phyloP scores from a whole-genome alignment of 495 filamentous ascomycete species.

The Cetradonia linearis region DNA sequence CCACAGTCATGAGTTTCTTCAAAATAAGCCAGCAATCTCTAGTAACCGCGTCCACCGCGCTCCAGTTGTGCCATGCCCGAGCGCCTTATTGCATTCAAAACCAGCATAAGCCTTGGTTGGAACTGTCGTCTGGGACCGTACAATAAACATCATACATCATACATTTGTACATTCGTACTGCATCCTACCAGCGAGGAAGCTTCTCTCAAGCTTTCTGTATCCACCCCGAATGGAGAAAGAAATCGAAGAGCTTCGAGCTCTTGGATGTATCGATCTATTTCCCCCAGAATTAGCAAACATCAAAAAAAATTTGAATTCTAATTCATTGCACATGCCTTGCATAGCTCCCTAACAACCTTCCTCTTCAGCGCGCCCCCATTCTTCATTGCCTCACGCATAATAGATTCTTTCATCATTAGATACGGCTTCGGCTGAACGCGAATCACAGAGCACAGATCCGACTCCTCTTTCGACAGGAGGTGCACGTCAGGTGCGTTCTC shows the following conservation, averaged over 20 bases:
- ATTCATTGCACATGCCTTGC: constrained; percentile 39
- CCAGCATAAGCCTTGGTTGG: too few relatives aligned
- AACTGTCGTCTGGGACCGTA: neutral
- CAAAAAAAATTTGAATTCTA: neutral
- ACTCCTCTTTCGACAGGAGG: constrained; percentile 74
- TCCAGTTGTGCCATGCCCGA: too few relatives aligned
- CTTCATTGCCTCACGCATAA: constrained; percentile 82
- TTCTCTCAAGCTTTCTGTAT: constrained; percentile 53
- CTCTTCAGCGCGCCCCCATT: constrained; percentile 80
- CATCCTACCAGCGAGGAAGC: neutral
- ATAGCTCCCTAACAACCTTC: constrained; percentile 69
- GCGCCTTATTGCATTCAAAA: neutral
- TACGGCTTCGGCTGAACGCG: constrained; percentile 88
- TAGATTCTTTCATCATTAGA: constrained; percentile 79
- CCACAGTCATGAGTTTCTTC: neutral
- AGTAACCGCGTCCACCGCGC: too few relatives aligned
- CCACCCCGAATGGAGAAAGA: constrained; percentile 89
- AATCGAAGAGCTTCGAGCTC: constrained; percentile 71
- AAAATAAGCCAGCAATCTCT: too few relatives aligned
- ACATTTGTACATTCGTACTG: neutral
- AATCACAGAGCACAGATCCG: constrained; percentile 71
- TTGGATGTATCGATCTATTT: constrained; percentile 55
- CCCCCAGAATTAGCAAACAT: constrained; percentile 11
- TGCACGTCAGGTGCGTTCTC: constrained; percentile 77
- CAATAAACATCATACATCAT: neutral